A percentile compares a stretch with the other conserved stretches of the same genome.
These are phyloP conservation scores for Peterozyma xylosa DNA, from an alignment of 805 yeast species.

Conservation along the genomic window DNA sequence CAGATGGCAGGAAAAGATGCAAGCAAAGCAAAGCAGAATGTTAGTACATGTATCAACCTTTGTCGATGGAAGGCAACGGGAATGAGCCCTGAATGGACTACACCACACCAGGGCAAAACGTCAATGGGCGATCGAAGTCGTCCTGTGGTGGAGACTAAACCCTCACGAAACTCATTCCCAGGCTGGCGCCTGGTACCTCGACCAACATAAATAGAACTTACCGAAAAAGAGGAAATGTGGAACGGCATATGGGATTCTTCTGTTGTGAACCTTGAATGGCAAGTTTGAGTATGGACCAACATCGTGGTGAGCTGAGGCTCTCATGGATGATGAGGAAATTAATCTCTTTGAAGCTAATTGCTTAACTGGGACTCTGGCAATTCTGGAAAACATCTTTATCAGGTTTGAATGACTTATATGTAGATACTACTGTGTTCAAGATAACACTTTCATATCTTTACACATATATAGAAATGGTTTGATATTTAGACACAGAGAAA, in stretches of 20 bases:
- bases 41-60: too few relatives aligned
- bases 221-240: constrained; percentile 76
- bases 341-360: constrained; percentile 26
- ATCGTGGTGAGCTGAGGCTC: constrained; percentile 39
- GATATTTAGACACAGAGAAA: too few relatives aligned
- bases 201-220: constrained; percentile 25
- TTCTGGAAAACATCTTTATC: constrained; percentile 22
- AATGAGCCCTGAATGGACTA: too few relatives aligned
- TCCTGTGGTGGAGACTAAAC: too few relatives aligned
- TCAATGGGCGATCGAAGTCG: too few relatives aligned
- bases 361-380: constrained; percentile 14
- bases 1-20: constrained; percentile 3
- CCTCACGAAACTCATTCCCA: too few relatives aligned
- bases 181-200: constrained; percentile 20
- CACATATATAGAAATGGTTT: too few relatives aligned
- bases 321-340: constrained; percentile 50
- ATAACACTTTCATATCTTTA: too few relatives aligned
- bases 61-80: too few relatives aligned
- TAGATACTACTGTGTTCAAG: too few relatives aligned
- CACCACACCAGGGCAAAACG: too few relatives aligned
- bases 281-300: constrained; percentile 87
- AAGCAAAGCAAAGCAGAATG: not conserved
- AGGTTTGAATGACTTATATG: too few relatives aligned
- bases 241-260: constrained; percentile 82
- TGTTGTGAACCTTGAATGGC: constrained; percentile 91